These are phyloP conservation scores for Gyrodon lividus DNA, from an alignment of 768 basidiomycete genomes.

Conservation along the genomic window DNA sequence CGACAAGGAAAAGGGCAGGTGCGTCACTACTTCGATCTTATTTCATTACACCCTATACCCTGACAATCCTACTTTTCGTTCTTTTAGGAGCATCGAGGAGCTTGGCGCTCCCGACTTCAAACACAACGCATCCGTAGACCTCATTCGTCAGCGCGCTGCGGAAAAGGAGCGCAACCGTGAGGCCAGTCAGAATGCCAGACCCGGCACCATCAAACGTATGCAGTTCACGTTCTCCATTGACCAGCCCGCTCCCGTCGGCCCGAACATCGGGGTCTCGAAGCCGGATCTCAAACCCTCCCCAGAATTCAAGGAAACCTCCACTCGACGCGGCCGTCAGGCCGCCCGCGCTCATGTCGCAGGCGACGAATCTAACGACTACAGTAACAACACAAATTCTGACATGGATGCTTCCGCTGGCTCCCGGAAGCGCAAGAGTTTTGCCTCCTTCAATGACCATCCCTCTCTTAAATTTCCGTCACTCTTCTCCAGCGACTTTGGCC, in stretches of 20 bases:
- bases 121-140: conserved; percentile 75
- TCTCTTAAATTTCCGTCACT: conserved; percentile 69
- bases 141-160: conserved; percentile 75
- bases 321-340: conserved; percentile 39
- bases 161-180: conserved; percentile 82
- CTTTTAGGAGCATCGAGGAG: conserved; percentile 73
- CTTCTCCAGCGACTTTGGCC: conserved; percentile 75
- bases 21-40: conserved; percentile 30
- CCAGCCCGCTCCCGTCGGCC: conserved; percentile 51
- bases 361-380: conserved; percentile 20
- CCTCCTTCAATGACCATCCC: conserved; percentile 23
- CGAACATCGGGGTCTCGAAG: conserved; percentile 51
- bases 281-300: conserved; percentile 65
- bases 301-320: conserved; percentile 55
- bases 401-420: conserved; percentile 26
- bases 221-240: conserved; percentile 89
- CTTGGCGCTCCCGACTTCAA: conserved; percentile 82
- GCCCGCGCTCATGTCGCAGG: conserved; percentile 38
- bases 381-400: conserved; percentile 15
- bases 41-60: conserved; percentile 14
- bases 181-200: conserved; percentile 56
- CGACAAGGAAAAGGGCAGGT: conserved; percentile 92
- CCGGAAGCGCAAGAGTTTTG: conserved; percentile 27
- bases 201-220: conserved; percentile 82
- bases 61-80: conserved; percentile 1